phyloP scores from a whole-genome alignment of 208 protist species.

The Acanthamoeba royreba region DNA sequence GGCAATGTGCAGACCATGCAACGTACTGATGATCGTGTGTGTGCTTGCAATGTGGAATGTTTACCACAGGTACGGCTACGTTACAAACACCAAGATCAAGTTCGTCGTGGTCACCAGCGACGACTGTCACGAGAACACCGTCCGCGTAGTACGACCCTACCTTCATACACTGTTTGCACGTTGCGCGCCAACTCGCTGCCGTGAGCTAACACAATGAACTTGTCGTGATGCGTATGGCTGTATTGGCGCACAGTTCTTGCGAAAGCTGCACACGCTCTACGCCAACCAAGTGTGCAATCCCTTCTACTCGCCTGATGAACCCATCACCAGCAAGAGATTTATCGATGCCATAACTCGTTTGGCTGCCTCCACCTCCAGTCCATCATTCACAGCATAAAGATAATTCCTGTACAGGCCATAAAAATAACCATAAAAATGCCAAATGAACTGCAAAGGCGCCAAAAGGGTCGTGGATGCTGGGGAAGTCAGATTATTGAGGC shows the following conservation, averaged over 20 bases:
- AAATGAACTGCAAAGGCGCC: too few relatives aligned
- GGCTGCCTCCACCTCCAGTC: neutral
- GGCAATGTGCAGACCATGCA: too few relatives aligned
- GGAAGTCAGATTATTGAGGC: too few relatives aligned
- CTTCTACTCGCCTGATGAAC: slow-evolving; percentile 53
- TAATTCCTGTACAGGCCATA: neutral
- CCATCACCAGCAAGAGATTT: slow-evolving; percentile 44
- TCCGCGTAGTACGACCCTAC: slow-evolving; percentile 6
- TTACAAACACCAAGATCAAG: slow-evolving; percentile 67
- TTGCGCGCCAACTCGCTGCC: too few relatives aligned
- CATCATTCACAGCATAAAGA: neutral
- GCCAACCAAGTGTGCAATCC: slow-evolving; percentile 60
- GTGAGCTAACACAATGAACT: neutral
- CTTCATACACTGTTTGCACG: neutral
- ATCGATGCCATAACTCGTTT: neutral
- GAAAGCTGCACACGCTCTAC: slow-evolving; percentile 47
- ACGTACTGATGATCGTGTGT: too few relatives aligned
- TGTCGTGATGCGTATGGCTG: too few relatives aligned
- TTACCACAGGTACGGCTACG: slow-evolving; percentile 53
- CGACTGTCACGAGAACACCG: slow-evolving; percentile 1
- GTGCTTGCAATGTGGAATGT: too few relatives aligned
- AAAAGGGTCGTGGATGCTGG: too few relatives aligned
- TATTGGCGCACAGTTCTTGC: slow-evolving; percentile 40
- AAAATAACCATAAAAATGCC: neutral
- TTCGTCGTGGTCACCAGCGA: slow-evolving; percentile 57